phyloP scores from a whole-genome alignment of 164 flowering plant species.

The Sextonia rubra region DNA sequence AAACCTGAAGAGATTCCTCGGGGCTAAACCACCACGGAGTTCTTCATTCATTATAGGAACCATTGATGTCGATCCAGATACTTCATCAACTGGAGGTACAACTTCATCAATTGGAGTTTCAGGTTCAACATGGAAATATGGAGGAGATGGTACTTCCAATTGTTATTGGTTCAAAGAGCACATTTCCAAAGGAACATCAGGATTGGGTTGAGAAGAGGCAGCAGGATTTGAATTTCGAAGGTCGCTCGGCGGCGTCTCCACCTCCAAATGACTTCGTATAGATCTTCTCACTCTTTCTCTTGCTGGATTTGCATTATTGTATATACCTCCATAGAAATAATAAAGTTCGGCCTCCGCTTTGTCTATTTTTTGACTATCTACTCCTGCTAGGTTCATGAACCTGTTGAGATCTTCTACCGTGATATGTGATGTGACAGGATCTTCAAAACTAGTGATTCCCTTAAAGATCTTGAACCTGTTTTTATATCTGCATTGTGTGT shows the following conservation, averaged over 20 bases:
- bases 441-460: conserved; percentile 7
- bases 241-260: neutral
- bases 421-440: conserved; percentile 6
- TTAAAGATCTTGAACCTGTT: conserved; percentile 5
- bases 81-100: neutral
- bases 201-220: neutral
- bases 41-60: neutral
- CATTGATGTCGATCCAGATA: conserved; percentile 1
- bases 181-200: neutral
- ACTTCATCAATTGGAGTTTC: conserved; percentile 2
- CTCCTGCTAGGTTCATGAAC: conserved; percentile 8
- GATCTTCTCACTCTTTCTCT: neutral
- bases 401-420: conserved; percentile 8
- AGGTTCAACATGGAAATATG: neutral
- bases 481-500: conserved; percentile 2
- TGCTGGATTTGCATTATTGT: neutral
- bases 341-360: neutral
- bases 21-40: neutral
- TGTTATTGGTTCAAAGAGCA: conserved; percentile 1
- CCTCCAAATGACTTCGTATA: neutral
- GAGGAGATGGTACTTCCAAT: conserved; percentile 1
- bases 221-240: conserved; percentile 7
- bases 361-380: conserved; percentile 4
- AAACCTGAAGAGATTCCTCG: conserved; percentile 12
- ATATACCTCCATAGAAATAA: neutral